phyloP scores from a whole-genome alignment of 2,329 filamentous ascomycete species.

The Cytospora paraplurivora region DNA sequence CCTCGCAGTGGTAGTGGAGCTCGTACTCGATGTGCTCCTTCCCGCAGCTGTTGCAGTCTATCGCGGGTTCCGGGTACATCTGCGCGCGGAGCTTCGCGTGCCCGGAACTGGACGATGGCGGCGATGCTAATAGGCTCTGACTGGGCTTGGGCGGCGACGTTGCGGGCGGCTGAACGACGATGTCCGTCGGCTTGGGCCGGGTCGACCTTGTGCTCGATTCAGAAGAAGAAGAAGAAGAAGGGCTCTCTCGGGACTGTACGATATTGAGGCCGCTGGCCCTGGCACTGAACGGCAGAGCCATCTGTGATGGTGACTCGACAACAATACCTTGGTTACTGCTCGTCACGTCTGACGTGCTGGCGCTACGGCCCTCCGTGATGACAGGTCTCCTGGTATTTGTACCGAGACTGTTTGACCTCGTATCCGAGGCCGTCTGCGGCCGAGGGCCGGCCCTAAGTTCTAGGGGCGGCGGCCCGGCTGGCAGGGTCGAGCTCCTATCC shows the following conservation, averaged over 20 bases:
- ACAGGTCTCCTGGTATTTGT: constrained; percentile 42
- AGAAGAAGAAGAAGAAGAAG: no score
- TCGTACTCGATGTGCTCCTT: constrained; percentile 78
- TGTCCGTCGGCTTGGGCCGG: constrained; percentile 33
- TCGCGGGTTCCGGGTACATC: constrained; percentile 68
- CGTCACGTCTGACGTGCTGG: constrained; percentile 30
- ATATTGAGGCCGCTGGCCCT: constrained; percentile 33
- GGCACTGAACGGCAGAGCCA: constrained; percentile 42
- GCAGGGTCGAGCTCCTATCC: constrained; percentile 55
- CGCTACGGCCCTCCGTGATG: constrained; percentile 47
- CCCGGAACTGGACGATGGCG: constrained; percentile 34
- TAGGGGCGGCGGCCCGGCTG: constrained; percentile 45
- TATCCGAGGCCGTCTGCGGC: constrained; percentile 66
- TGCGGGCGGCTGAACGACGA: constrained; percentile 31
- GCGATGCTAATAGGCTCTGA: constrained; percentile 13
- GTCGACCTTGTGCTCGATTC: constrained; percentile 9
- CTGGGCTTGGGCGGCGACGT: constrained; percentile 9
- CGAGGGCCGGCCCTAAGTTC: constrained; percentile 55
- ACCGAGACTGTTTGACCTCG: constrained; percentile 46
- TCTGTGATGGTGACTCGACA: constrained; percentile 33
- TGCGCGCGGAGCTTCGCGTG: constrained; percentile 49
- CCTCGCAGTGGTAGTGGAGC: constrained; percentile 78
- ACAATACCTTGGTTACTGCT: constrained; percentile 26
- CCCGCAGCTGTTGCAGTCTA: constrained; percentile 72
- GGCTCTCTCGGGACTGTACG: constrained; percentile 30